A percentile compares a stretch with the other conserved stretches of the same genome.
Conservation (phyloP, 2,329 filamentous ascomycete species). For the Neophaeococcomyces mojaviensis region DNA sequence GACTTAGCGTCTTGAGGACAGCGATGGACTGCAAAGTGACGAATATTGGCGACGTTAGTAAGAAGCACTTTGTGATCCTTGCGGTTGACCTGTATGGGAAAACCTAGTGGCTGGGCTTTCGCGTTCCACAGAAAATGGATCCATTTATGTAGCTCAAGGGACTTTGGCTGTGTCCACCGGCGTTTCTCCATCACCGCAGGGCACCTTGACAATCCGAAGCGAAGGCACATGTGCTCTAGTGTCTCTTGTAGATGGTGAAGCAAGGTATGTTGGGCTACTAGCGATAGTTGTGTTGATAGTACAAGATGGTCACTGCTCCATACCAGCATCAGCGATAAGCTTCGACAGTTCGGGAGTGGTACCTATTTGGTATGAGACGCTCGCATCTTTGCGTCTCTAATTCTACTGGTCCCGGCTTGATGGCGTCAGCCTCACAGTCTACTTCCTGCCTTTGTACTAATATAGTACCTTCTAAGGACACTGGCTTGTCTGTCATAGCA, state of each 20-base stretch:
- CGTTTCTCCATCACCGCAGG: neutral
- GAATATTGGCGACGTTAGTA: conserved; percentile 1
- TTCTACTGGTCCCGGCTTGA: too few species aligned
- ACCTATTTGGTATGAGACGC: too few species aligned
- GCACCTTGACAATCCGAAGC: neutral
- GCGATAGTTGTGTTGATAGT: neutral
- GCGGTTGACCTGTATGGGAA: neutral
- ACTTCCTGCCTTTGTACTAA: too few species aligned
- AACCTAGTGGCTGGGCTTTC: neutral
- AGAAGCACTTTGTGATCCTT: neutral
- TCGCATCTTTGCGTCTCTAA: too few species aligned
- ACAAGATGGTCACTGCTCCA: too few species aligned
- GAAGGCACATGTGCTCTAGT: conserved; percentile 1
- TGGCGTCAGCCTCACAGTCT: too few species aligned
- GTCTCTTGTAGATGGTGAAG: neutral
- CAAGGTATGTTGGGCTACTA: neutral
- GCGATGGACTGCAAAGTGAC: conserved; percentile 1
- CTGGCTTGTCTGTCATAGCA: too few species aligned
- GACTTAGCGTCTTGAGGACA: neutral
- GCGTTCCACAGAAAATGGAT: neutral
- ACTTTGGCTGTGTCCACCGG: neutral
- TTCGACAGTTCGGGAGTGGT: too few species aligned
- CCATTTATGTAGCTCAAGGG: neutral
- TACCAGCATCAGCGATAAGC: too few species aligned
- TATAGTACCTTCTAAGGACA: too few species aligned